Conservation (phyloP, 2,329 filamentous ascomycete genomes). For the Aspergillus puulaauensis region DNA sequence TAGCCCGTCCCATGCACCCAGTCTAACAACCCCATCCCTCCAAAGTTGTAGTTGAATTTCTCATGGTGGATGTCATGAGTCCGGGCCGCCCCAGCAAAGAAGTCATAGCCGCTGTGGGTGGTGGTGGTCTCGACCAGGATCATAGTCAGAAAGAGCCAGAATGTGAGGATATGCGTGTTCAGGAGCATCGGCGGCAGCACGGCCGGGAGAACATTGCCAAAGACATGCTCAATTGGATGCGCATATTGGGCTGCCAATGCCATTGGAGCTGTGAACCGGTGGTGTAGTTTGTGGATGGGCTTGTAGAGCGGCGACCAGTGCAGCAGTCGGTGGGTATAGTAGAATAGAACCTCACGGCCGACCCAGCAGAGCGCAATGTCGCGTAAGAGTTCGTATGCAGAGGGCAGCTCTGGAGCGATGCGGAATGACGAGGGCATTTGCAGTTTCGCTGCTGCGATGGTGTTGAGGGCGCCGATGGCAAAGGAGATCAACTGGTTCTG, state of each 20-base stretch:
- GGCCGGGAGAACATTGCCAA: constrained; percentile 56
- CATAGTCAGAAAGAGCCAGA: constrained; percentile 52
- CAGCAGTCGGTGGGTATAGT: constrained; percentile 56
- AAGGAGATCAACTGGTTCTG: constrained; percentile 51
- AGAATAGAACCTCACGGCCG: constrained; percentile 55
- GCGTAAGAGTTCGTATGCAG: constrained; percentile 24
- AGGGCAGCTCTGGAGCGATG: not conserved
- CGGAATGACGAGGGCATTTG: constrained; percentile 14
- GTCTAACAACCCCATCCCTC: constrained; percentile 53
- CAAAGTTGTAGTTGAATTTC: constrained; percentile 57
- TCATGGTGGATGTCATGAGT: constrained; percentile 59
- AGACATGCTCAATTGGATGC: constrained; percentile 56
- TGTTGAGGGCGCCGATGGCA: constrained; percentile 27
- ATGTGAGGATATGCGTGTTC: constrained; percentile 51
- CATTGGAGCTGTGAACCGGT: constrained; percentile 57
- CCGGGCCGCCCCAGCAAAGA: constrained; percentile 44
- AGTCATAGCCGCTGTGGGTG: constrained; percentile 60
- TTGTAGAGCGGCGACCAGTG: constrained; percentile 52
- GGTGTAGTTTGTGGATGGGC: constrained; percentile 57
- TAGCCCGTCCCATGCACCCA: constrained; percentile 52
- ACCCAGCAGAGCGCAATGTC: constrained; percentile 46
- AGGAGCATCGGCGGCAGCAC: constrained; percentile 50
- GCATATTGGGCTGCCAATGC: constrained; percentile 58
- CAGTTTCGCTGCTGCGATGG: no score
- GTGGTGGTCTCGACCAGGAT: constrained; percentile 54